Evolutionary conservation across 129 eudicot genomes (phyloP).

Genomic region (Lactuca saligna): DNA sequence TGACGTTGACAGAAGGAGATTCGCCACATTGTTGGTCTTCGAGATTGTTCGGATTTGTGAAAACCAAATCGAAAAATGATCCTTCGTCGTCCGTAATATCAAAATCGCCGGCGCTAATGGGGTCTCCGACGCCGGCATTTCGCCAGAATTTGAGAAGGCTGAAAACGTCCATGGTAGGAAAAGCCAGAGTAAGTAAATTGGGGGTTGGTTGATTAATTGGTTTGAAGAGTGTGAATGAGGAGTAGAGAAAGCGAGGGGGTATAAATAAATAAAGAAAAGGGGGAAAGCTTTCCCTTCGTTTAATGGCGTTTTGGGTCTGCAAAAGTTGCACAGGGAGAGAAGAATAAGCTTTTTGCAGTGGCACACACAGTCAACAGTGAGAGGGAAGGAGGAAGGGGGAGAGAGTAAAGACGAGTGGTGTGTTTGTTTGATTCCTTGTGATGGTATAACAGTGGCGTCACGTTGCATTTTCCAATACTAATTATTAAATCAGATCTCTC

Average conservation of each 20-base stretch:
- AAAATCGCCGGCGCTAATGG: conserved; percentile 15
- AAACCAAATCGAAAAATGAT: conserved; percentile 70
- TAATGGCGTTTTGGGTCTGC: conserved; percentile 36
- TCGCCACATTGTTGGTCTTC: background rate
- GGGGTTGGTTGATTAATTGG: background rate
- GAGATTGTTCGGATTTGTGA: conserved; percentile 36
- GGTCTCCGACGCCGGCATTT: conserved; percentile 33
- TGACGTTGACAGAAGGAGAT: conserved; percentile 27
- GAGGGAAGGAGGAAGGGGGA: background rate
- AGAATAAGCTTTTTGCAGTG: conserved; percentile 38
- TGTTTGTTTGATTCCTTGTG: conserved; percentile 38
- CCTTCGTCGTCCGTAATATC: conserved; percentile 56
- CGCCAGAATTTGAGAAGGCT: conserved; percentile 75
- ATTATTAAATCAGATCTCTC: conserved; percentile 6
- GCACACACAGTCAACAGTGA: conserved; percentile 20
- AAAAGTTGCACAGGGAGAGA: conserved; percentile 32
- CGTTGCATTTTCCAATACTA: conserved; percentile 31
- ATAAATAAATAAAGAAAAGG: conserved; percentile 31
- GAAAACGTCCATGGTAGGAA: conserved; percentile 48
- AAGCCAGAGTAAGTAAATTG: conserved; percentile 22
- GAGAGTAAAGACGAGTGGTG: conserved; percentile 27
- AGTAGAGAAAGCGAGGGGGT: background rate
- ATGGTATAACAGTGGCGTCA: conserved; percentile 38
- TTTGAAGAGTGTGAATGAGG: background rate
- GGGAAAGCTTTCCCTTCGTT: conserved; percentile 29